Evolutionary conservation across 1,284 basidiomycete species (phyloP), one percentile per base, ranked within the genome.

Genomic region (Veloboletus limbatus): DNA sequence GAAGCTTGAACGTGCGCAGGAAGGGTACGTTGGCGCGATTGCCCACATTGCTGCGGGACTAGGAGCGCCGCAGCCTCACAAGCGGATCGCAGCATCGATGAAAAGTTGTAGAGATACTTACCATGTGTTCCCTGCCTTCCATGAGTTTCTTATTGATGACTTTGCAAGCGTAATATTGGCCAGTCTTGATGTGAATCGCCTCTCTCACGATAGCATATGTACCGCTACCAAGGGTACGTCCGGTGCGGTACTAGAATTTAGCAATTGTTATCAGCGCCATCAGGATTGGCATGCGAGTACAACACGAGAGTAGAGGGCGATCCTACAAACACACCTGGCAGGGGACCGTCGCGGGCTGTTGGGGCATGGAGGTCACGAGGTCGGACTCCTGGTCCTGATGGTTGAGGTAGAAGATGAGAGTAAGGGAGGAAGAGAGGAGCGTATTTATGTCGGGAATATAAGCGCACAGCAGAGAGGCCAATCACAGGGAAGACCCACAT

Each of bases 61-160:
- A 18, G 14, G 38, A 8, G 27, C 11, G 9, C 40, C 40, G 34
- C 28, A 42, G 38, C 17, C 32, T 20, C 41, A 28, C 27, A 26
- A 31, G 34, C 21, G 39, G 47, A 63, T 48, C 36, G 47, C 40
- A 46, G 43, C 25, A 47, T 40, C 40, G 41, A 49, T 46, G 27
- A 46, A 17, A 48, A 20, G 28, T 17, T 24, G 25, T 31, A 34
- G 26, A 49, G 25, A 8, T 32, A 31, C 52, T 43, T 35, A 89
- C 91, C 90, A 92, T 91, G 66, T 92, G 82, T 70, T 92, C 90
- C 53, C 90, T 75, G 13, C 91, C 91, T 69, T 92, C 90, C 92
- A 99, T 96, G 58, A 99, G 85, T 67, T 95, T 92, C 78, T 98
- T 99, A 81, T 96, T 89, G 69, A 91, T 90, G 60, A 92, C 90